Conservation (phyloP, 306 rosid species). For the Senna siamea region DNA sequence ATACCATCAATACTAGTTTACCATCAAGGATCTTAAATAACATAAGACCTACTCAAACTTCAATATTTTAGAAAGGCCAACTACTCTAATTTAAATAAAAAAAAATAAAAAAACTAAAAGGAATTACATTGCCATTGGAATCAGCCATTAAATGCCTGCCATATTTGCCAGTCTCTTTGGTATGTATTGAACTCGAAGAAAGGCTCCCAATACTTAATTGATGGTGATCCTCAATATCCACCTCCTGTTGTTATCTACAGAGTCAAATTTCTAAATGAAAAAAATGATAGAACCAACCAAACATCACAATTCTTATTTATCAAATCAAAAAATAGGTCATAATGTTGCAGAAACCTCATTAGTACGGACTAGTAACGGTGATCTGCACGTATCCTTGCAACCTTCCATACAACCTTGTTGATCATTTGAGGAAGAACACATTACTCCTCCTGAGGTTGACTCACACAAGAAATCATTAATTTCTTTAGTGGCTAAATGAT, state of each 20-base stretch:
- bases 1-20: slow-evolving; percentile 22
- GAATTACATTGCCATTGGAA: slow-evolving; percentile 77
- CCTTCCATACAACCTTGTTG: slow-evolving; percentile 54
- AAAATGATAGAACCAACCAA: slow-evolving; percentile 45
- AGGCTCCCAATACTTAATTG: slow-evolving; percentile 46
- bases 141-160: slow-evolving; percentile 49
- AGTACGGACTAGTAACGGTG: slow-evolving; percentile 33
- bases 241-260: slow-evolving; percentile 83
- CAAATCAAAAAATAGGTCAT: slow-evolving; percentile 30
- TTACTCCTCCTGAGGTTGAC: slow-evolving; percentile 53
- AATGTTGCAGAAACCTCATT: slow-evolving; percentile 60
- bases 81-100: neutral
- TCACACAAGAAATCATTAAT: slow-evolving; percentile 51
- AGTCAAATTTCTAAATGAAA: slow-evolving; percentile 73
- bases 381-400: slow-evolving; percentile 44
- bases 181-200: slow-evolving; percentile 44
- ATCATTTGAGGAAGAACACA: slow-evolving; percentile 48
- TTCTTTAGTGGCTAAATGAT: slow-evolving; percentile 47
- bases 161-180: slow-evolving; percentile 48
- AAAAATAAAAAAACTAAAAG: slow-evolving; percentile 26
- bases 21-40: slow-evolving; percentile 11
- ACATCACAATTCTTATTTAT: slow-evolving; percentile 39
- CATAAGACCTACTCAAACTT: slow-evolving; percentile 13
- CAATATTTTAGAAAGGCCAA: neutral
- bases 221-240: slow-evolving; percentile 48